phyloP scores from a whole-genome alignment of 2,329 filamentous ascomycete genomes.

The Colletotrichum gigasporum region DNA sequence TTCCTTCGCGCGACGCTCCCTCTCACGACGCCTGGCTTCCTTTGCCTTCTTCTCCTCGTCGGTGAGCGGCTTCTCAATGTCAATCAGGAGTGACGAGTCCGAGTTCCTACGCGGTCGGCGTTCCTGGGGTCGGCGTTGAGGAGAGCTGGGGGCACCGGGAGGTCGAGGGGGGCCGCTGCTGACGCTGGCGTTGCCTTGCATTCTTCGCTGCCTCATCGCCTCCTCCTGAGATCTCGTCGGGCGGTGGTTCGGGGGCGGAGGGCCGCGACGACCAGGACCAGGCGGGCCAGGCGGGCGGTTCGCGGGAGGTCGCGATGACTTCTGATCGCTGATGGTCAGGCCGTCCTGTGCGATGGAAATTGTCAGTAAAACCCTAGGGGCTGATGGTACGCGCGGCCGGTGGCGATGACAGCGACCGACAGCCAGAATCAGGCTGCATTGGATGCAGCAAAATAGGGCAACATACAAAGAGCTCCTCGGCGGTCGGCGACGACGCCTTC shows the following conservation, averaged over 20 bases:
- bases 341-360: conserved; percentile 63
- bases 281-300: conserved; percentile 51
- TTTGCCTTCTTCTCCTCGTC: conserved; percentile 66
- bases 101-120: conserved; percentile 77
- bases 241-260: conserved; percentile 62
- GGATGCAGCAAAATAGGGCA: neutral
- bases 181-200: conserved; percentile 45
- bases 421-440: neutral
- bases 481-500: conserved; percentile 60
- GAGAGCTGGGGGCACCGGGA: conserved; percentile 45
- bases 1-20: conserved; percentile 61
- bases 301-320: conserved; percentile 44
- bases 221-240: conserved; percentile 75
- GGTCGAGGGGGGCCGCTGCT: conserved; percentile 44
- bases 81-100: conserved; percentile 75
- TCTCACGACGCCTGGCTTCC: conserved; percentile 60
- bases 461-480: conserved; percentile 83
- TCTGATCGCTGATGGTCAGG: conserved; percentile 71
- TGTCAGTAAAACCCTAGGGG: neutral
- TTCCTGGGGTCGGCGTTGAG: conserved; percentile 48
- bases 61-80: conserved; percentile 66
- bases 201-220: conserved; percentile 60
- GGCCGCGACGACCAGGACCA: conserved; percentile 51
- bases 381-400: neutral
- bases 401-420: neutral